Base-by-base conservation (phyloP, 2,329 filamentous ascomycete species). In the Verticillium dahliae region DNA sequence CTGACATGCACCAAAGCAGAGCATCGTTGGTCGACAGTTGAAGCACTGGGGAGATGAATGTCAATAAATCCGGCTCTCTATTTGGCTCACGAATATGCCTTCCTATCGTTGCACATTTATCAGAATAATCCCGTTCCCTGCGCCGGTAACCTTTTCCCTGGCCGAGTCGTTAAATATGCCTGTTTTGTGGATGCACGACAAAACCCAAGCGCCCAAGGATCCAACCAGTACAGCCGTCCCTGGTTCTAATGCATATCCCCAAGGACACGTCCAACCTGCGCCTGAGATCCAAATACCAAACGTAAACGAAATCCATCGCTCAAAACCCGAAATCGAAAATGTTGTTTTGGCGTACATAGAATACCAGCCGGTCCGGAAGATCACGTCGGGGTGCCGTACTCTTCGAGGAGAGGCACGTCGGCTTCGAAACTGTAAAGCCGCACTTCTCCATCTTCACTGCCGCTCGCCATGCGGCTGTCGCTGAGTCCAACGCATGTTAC, bases 401-500 rank as follows among this genome's bases (percentile, higher is more conserved):
- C 79, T 65, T 79, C 78, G 39, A 81, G 74, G 52, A 75, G 74
- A 56, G 73, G 71, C 10, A 69, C 71, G 59, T 81, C 78, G 22
- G 78, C 80, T 65, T 86, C 83, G 70, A 93, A 94, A 69, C 87
- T 90, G 73, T 93, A 92, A 69, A 99, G 82, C 59, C 93, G 82
- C 38, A 97, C 91, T 69, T 96, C 92, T 65, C 91, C 91, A 72
- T 99, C 95, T 74, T 98, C 95, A 69, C 94, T 92, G 6, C 93
- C 95, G 68, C 90, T 96, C 35, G 92, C 91, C 80, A 99, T 90
- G 50, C 91, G 85, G 68, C 89, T 91, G 72, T 98, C 95, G 69
- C 92, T 96, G 6, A 99, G 80, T 1, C 91, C 93, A 45, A 98
- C 90, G 72, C 94, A 98, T 3, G 93, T 98, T 3, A 98, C 92